Base-by-base conservation (phyloP, 768 basidiomycete species). In the Boletus barrowsii region DNA sequence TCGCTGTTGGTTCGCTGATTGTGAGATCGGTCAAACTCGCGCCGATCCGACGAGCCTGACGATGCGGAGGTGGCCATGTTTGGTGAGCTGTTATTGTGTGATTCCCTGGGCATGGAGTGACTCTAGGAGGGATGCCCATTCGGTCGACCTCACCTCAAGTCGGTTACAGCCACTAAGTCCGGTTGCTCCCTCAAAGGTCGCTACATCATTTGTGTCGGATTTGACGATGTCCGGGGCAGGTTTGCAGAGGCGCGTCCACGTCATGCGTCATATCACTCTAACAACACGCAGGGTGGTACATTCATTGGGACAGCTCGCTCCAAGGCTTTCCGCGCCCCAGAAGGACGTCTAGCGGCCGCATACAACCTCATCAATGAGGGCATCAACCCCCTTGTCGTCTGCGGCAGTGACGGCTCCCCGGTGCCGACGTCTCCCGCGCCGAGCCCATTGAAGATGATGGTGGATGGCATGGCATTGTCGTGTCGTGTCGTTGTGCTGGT, bases 211-310 rank as follows among this genome's bases (percentile, higher is more conserved):
- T 79, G 92, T 50, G 96, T 97, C 3, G 97, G 97, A 10, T 98
- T 95, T 88, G 97, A 99, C 68, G 97, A 99, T 70, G 96, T 98
- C 32, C 79, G 93, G 44, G 93, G 92, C 14, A 98, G 95, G 93
- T 87, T 96, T 60, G 82, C 88, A 30, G 84, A 96, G 80, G 92
- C 87, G 61, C 53, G 82, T 70, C 10, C 18, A 6, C 26, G 26
- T 26, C 26, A 26, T 26, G 26, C 26, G 9, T 26, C 26, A 26
- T 26, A 26, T 26, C 15, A 0, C 29, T 40, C 47, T 22, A 10
- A 54, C 42, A 5, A n/a, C 4, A 9, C 37, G 14, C 65, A 93
- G 91, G 92, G 93, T 47, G 93, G 93, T n/a, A 97, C 93, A 0
- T 78, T 97, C 45, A 94, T 95, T 61, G 93, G 93, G n/a, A 95